Base-by-base conservation (phyloP, 352 stramenopile species). In the Globisporangium polare region DNA sequence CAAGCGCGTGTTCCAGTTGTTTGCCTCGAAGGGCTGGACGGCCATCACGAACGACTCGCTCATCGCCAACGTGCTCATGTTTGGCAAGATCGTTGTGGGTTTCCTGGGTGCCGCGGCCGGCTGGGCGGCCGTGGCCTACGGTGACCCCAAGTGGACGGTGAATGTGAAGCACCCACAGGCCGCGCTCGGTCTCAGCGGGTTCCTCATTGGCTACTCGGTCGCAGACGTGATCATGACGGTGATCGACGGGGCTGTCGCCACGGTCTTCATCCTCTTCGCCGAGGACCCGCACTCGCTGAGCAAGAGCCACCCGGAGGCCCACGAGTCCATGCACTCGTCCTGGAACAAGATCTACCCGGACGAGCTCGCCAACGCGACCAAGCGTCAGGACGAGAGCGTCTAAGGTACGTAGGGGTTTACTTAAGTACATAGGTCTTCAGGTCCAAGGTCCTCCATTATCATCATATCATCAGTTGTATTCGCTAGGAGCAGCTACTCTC, bases 41-140 rank as follows among this genome's bases (percentile, higher is more conserved):
- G 72, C 78, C 31, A 85, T 90, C 60, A 76, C 80, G 27, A 89
- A 88, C 58, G 80, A 91, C 72, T 83, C 80, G 58, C 73, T 91
- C 62, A 86, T 88, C 45, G 72, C 74, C 39, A 78, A 81, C 49
- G 72, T 86, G 22, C 69, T 94, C 22, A 60, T 80, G 24, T 88
- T 77, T 52, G 66, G 82, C 27, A 83, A 83, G 43, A 77, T 90
- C 60, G 74, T 76, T n/a, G 67, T 82, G 8, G 77, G 77, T 6
- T 80, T 83, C 53, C 60, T 76, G n/a, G 80, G 82, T 20, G 75
- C 75, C 0, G 72, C 74, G n/a, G 69, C 71, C 2, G 77, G 70
- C 17, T 76, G 69, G 56, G 69, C 68, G 1, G 50, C 53, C 8
- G 74, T 78, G 2, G 65, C 66, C 22, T 76, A 83, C 57, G 74